Evolutionary conservation across 2,329 filamentous ascomycete species (phyloP).

Genomic region (Diaporthe citriasiana): DNA sequence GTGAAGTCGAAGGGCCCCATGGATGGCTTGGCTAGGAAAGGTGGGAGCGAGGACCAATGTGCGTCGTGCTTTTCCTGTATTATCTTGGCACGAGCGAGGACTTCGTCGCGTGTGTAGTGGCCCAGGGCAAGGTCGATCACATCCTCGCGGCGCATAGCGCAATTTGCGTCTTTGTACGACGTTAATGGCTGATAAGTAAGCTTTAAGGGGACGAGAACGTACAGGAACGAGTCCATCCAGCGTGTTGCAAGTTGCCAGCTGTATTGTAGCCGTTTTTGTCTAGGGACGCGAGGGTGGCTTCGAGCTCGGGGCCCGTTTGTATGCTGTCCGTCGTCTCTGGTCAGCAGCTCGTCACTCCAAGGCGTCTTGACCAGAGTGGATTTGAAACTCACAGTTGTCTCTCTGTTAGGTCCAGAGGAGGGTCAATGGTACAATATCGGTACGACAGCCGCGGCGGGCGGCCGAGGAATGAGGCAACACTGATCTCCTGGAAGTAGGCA

Average conservation of each 20-base stretch:
- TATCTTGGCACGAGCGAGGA: constrained; percentile 41
- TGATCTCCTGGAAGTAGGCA: constrained; percentile 51
- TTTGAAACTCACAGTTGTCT: constrained; percentile 43
- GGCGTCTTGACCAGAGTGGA: too few species aligned
- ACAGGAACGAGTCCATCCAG: constrained; percentile 42
- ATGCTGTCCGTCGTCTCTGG: constrained; percentile 11
- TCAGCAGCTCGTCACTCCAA: not conserved
- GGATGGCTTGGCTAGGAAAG: constrained; percentile 43
- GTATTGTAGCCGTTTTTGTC: constrained; percentile 50
- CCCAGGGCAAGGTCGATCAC: constrained; percentile 52
- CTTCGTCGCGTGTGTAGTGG: constrained; percentile 51
- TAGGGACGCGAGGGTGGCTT: constrained; percentile 46
- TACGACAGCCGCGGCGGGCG: constrained; percentile 52
- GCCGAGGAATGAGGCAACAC: constrained; percentile 50
- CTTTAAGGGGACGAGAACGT: not conserved
- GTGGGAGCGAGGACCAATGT: constrained; percentile 48
- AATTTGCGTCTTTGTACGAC: constrained; percentile 43
- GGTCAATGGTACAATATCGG: constrained; percentile 50
- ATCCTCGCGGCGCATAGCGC: constrained; percentile 51
- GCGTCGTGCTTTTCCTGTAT: constrained; percentile 43
- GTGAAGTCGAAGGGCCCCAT: constrained; percentile 45
- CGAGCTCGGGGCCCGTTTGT: constrained; percentile 48
- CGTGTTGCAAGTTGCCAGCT: constrained; percentile 45
- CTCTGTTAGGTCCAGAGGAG: constrained; percentile 50
- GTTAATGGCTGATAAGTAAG: not conserved